phyloP scores from a whole-genome alignment of 148 eudicot species.

The Gaultheria prostrata region DNA sequence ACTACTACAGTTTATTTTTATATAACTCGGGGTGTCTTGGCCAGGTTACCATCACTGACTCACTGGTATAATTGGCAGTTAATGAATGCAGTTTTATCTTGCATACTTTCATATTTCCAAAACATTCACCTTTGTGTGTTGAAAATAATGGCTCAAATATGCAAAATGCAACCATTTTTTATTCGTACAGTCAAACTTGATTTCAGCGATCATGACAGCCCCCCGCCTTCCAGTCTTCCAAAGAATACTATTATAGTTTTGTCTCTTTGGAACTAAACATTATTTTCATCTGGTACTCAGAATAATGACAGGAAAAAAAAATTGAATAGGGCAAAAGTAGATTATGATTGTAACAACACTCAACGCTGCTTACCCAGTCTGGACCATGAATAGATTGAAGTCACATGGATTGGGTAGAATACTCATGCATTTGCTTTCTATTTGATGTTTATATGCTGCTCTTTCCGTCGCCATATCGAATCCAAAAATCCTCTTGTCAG shows the following conservation, averaged over 20 bases:
- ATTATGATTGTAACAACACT: background rate
- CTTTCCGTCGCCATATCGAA: slow-evolving; percentile 67
- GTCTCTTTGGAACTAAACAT: background rate
- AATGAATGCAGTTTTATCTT: background rate
- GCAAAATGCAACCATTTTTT: background rate
- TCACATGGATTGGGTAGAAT: slow-evolving; percentile 91
- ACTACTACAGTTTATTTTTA: background rate
- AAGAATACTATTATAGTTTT: background rate
- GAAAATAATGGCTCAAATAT: background rate
- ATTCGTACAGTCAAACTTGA: background rate
- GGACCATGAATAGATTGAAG: slow-evolving; percentile 95
- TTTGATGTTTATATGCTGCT: slow-evolving; percentile 76
- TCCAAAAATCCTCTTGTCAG: slow-evolving; percentile 84
- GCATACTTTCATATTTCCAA: background rate
- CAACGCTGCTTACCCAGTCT: slow-evolving; percentile 70
- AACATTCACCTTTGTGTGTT: background rate
- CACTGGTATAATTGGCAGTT: background rate
- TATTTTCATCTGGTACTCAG: background rate
- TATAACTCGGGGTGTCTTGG: background rate
- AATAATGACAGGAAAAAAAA: background rate
- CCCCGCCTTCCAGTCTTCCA: background rate
- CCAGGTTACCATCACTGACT: background rate
- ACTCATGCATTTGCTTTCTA: slow-evolving; percentile 98
- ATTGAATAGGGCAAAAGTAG: too few relatives aligned
- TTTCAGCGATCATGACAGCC: background rate